Evolutionary conservation across 805 yeast species (phyloP).

Genomic region (Torulaspora quercuum): DNA sequence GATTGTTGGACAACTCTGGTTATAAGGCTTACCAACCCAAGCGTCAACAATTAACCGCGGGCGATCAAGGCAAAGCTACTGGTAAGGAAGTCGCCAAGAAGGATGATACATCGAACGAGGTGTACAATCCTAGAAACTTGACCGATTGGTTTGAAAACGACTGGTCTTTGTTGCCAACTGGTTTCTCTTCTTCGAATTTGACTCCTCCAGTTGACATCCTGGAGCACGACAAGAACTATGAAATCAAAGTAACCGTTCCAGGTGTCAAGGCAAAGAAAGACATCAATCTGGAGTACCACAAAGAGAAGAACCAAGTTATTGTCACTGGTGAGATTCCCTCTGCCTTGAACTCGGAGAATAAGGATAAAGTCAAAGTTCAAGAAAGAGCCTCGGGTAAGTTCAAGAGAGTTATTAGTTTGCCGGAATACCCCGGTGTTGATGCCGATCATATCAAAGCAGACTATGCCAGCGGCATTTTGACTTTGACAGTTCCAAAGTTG

Average conservation of each 20-base stretch:
- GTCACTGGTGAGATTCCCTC: conserved; percentile 45
- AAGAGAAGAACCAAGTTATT: conserved; percentile 42
- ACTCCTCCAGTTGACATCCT: conserved; percentile 47
- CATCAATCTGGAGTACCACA: conserved; percentile 46
- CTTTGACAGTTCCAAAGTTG: conserved; percentile 43
- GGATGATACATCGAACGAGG: conserved; percentile 8
- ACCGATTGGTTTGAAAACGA: conserved; percentile 29
- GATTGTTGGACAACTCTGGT: conserved; percentile 33
- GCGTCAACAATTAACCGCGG: conserved; percentile 20
- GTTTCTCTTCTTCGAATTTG: conserved; percentile 25
- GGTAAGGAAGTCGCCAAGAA: conserved; percentile 12
- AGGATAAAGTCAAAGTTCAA: conserved; percentile 29
- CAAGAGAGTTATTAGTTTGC: conserved; percentile 43
- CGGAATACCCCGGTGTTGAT: conserved; percentile 39
- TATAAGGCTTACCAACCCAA: conserved; percentile 23
- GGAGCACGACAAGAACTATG: conserved; percentile 43
- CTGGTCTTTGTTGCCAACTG: conserved; percentile 29
- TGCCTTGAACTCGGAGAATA: conserved; percentile 20
- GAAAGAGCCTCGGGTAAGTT: conserved; percentile 42
- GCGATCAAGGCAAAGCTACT: conserved; percentile 8
- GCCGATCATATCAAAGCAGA: conserved; percentile 45
- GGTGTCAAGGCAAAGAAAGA: conserved; percentile 45
- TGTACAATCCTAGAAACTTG: conserved; percentile 10
- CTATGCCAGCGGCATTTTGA: conserved; percentile 45
- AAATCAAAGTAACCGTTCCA: conserved; percentile 45